A percentile compares a stretch with the other conserved stretches of the same genome.
Conservation (phyloP, 768 basidiomycete species). For the Saitozyma podzolica region DNA sequence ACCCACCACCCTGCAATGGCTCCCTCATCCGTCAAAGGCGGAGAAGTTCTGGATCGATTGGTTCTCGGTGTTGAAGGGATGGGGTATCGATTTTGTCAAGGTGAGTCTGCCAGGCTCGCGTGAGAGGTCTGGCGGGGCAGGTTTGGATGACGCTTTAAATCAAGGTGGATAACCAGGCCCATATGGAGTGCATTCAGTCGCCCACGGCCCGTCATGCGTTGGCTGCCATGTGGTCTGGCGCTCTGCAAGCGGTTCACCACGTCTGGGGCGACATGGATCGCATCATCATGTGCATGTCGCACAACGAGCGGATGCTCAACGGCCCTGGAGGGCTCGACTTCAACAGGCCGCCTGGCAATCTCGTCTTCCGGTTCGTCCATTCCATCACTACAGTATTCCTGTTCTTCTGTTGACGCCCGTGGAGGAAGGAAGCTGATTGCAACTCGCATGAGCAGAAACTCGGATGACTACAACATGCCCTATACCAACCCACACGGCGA, state of each 20-base stretch:
- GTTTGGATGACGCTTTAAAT: background rate
- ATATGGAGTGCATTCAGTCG: constrained; percentile 12
- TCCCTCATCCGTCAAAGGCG: constrained; percentile 31
- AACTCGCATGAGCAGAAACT: no score
- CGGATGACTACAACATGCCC: constrained; percentile 37
- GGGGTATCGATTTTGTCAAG: constrained; percentile 38
- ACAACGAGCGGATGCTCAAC: constrained; percentile 43
- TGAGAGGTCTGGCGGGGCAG: no score
- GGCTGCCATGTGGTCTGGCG: constrained; percentile 36
- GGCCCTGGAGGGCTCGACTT: constrained; percentile 36
- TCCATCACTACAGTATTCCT: no score
- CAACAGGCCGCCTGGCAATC: constrained; percentile 16
- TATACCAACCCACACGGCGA: constrained; percentile 24
- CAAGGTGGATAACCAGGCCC: constrained; percentile 45
- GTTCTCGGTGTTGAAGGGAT: constrained; percentile 21
- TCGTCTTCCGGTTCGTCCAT: constrained; percentile 41
- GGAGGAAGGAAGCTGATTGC: no score
- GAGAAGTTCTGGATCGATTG: constrained; percentile 39
- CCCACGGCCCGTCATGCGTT: constrained; percentile 9
- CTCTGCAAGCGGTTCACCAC: constrained; percentile 25
- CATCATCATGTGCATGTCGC: constrained; percentile 44
- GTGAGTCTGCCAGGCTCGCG: no score
- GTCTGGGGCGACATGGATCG: constrained; percentile 24
- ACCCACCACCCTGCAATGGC: no score
- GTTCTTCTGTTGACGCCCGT: no score